These are phyloP conservation scores for Tylopilus sp. DNA, from an alignment of 768 basidiomycete genomes.

Conservation along the genomic window DNA sequence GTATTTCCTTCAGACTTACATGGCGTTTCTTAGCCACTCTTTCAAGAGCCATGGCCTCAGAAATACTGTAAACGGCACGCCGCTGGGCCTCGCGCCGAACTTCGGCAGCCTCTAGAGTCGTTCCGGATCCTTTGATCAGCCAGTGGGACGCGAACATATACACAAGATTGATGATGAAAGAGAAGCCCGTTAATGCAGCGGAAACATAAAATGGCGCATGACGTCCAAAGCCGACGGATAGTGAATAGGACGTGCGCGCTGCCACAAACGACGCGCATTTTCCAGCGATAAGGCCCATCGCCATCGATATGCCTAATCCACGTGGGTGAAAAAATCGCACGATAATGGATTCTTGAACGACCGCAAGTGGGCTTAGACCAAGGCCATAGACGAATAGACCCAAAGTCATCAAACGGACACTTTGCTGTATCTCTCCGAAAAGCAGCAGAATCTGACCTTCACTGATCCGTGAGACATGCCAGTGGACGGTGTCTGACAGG, in stretches of 20 bases:
- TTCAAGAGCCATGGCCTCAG: conserved; percentile 60
- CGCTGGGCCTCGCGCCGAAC: conserved; percentile 52
- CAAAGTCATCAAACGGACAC: conserved; percentile 65
- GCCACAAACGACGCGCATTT: conserved; percentile 76
- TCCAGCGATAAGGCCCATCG: conserved; percentile 79
- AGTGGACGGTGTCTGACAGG: not conserved
- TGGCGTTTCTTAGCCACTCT: conserved; percentile 63
- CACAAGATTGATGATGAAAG: conserved; percentile 63
- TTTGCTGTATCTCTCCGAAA: conserved; percentile 55
- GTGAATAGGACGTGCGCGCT: conserved; percentile 71
- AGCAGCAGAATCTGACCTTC: conserved; percentile 66
- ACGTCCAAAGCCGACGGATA: conserved; percentile 63
- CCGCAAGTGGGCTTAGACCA: conserved; percentile 75
- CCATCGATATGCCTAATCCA: conserved; percentile 73
- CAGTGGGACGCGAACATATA: conserved; percentile 64
- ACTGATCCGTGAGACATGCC: conserved; percentile 6
- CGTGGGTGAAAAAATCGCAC: conserved; percentile 77
- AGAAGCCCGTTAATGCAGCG: conserved; percentile 58
- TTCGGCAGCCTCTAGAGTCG: conserved; percentile 63
- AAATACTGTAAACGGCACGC: conserved; percentile 41
- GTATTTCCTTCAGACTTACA: conserved; percentile 58
- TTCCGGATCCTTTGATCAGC: conserved; percentile 58
- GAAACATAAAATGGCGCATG: conserved; percentile 75
- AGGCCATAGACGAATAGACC: conserved; percentile 80
- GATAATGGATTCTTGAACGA: conserved; percentile 83